These are phyloP conservation scores for Asterophora lycoperdoides DNA, from an alignment of 768 basidiomycete genomes.

Conservation along the genomic window DNA sequence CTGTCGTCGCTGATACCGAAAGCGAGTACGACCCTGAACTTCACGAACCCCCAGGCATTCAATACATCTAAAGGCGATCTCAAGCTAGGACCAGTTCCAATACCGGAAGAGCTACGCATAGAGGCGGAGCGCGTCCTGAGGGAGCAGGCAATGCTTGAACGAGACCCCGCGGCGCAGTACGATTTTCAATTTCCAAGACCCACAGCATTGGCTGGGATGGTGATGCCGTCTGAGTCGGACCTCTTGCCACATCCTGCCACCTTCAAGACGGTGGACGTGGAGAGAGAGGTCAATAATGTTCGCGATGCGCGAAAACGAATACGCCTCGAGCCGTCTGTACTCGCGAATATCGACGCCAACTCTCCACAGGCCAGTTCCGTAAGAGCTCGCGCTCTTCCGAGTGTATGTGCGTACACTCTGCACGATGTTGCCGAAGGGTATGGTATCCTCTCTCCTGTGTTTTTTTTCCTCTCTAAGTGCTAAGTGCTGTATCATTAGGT, in stretches of 20 bases:
- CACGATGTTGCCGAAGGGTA: conserved; percentile 96
- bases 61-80: conserved; percentile 73
- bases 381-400: conserved; percentile 74
- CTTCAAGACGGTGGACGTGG: conserved; percentile 84
- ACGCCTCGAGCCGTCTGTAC: conserved; percentile 71
- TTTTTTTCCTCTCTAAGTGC: not conserved
- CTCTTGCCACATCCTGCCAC: conserved; percentile 75
- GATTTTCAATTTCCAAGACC: conserved; percentile 56
- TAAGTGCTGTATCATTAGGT: conserved; percentile 38
- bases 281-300: conserved; percentile 85
- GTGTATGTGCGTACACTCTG: conserved; percentile 91
- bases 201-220: conserved; percentile 46
- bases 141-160: conserved; percentile 76
- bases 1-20: conserved; percentile 75
- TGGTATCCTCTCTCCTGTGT: conserved; percentile 20
- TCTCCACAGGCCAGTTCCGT: conserved; percentile 54
- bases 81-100: conserved; percentile 80
- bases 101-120: conserved; percentile 71
- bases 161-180: conserved; percentile 62
- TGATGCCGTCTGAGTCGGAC: conserved; percentile 65
- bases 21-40: conserved; percentile 35
- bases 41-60: conserved; percentile 66
- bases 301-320: conserved; percentile 91
- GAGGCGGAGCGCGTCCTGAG: conserved; percentile 78
- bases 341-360: conserved; percentile 53